phyloP scores from a whole-genome alignment of 495 filamentous ascomycete genomes.

The Aspergillus funiculosus region DNA sequence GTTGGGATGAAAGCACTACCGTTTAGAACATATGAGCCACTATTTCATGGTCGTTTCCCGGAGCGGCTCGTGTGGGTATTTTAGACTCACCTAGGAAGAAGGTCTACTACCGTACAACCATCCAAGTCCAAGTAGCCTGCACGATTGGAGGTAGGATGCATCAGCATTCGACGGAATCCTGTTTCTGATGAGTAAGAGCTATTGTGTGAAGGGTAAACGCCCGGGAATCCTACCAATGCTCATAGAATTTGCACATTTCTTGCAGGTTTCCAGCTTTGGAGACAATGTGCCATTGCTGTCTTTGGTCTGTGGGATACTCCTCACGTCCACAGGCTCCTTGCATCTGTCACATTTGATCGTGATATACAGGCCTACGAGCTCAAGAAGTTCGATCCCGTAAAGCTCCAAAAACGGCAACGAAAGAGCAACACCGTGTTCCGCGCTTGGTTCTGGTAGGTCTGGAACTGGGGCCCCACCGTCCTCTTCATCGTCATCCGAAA shows the following conservation, averaged over 20 bases:
- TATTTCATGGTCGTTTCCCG: neutral
- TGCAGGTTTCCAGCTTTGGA: slow-evolving; percentile 53
- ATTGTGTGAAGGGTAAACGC: neutral
- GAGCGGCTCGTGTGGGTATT: no score
- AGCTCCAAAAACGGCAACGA: slow-evolving; percentile 80
- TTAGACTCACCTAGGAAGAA: slow-evolving; percentile 62
- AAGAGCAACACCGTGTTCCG: slow-evolving; percentile 64
- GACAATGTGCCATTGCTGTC: slow-evolving; percentile 29
- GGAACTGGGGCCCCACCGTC: slow-evolving; percentile 38
- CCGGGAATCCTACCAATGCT: slow-evolving; percentile 47
- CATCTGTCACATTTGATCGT: slow-evolving; percentile 80
- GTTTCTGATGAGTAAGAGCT: slow-evolving; percentile 6
- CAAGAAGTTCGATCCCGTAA: slow-evolving; percentile 73
- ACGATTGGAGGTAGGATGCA: slow-evolving; percentile 69
- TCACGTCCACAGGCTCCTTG: slow-evolving; percentile 68
- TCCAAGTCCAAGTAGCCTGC: slow-evolving; percentile 81
- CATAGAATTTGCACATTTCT: slow-evolving; percentile 67
- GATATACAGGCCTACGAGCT: slow-evolving; percentile 62
- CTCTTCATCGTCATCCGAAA: slow-evolving; percentile 43
- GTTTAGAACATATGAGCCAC: slow-evolving; percentile 4
- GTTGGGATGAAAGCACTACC: slow-evolving; percentile 73
- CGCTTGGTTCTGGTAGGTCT: slow-evolving; percentile 22
- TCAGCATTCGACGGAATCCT: slow-evolving; percentile 67
- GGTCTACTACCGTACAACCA: slow-evolving; percentile 70
- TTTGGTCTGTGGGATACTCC: slow-evolving; percentile 51